These are phyloP conservation scores for Backusella morwellensis DNA, from an alignment of 192 early-diverging fungal species.

Conservation along the genomic window DNA sequence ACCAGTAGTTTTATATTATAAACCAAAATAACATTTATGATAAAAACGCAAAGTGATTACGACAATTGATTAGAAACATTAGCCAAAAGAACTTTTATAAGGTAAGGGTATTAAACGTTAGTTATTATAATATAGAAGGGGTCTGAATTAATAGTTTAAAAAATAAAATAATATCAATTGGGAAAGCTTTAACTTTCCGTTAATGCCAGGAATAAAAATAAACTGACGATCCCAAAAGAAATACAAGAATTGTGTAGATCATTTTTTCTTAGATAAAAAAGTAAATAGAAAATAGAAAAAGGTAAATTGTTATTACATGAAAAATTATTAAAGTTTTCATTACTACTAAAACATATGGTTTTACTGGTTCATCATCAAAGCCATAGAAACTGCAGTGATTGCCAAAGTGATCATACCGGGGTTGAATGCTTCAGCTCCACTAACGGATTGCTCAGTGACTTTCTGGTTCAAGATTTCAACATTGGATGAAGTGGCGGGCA, in stretches of 20 bases:
- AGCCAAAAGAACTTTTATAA: background rate
- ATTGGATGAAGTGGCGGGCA: background rate
- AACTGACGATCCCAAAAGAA: constrained; percentile 4
- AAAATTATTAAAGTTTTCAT: background rate
- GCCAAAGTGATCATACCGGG: constrained; percentile 1
- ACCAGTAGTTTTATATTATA: background rate
- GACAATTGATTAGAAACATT: background rate
- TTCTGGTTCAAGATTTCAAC: background rate
- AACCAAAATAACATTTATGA: background rate
- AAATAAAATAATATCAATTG: constrained; percentile 9
- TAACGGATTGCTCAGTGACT: constrained; percentile 22
- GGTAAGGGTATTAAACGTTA: background rate
- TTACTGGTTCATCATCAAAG: background rate
- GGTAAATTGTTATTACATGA: constrained; percentile 1
- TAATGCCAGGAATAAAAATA: background rate
- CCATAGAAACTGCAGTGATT: background rate
- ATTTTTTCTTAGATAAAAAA: constrained; percentile 5
- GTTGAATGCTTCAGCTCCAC: background rate
- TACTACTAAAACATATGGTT: background rate
- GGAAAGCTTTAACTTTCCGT: background rate
- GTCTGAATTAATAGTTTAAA: background rate
- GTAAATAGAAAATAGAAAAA: background rate
- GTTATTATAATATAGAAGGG: background rate
- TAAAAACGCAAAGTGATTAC: background rate
- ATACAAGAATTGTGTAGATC: constrained; percentile 2